These are phyloP conservation scores for Penicillium salamii DNA, from an alignment of 495 filamentous ascomycete species.

Conservation along the genomic window DNA sequence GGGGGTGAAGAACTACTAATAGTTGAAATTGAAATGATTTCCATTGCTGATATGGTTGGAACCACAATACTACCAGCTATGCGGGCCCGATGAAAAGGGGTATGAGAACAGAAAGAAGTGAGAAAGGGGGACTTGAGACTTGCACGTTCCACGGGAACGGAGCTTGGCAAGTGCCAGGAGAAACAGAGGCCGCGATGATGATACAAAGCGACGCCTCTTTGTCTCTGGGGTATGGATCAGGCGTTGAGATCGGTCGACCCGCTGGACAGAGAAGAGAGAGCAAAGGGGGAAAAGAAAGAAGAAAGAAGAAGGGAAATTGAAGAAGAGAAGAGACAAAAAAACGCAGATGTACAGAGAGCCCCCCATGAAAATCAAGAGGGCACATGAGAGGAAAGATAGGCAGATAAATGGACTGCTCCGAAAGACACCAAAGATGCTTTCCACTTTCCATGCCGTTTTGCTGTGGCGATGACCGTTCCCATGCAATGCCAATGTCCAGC, in stretches of 20 bases:
- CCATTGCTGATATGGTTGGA: constrained; percentile 14
- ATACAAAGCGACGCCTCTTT: neutral
- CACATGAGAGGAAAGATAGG: constrained; percentile 3
- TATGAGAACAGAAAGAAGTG: constrained; percentile 12
- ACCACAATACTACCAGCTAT: constrained; percentile 20
- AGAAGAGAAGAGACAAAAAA: constrained; percentile 5
- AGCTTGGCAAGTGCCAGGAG: constrained; percentile 14
- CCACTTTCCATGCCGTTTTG: constrained; percentile 27
- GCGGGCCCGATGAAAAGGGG: constrained; percentile 19
- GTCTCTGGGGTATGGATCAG: neutral
- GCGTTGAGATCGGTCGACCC: constrained; percentile 5
- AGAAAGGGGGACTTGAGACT: constrained; percentile 23
- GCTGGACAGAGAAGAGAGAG: neutral
- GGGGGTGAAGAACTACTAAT: neutral
- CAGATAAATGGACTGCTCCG: constrained; percentile 27
- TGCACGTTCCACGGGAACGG: constrained; percentile 18
- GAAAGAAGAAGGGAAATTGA: neutral
- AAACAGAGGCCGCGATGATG: constrained; percentile 11
- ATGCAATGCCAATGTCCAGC: constrained; percentile 30
- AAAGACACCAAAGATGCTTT: constrained; percentile 24
- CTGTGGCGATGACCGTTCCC: constrained; percentile 24
- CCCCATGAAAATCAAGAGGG: constrained; percentile 3
- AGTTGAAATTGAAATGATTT: constrained; percentile 3
- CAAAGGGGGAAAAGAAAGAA: neutral
- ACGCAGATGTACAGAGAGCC: constrained; percentile 18